These are phyloP conservation scores for Penicillium psychrosexuale DNA, from an alignment of 2,329 filamentous ascomycete genomes.

Conservation along the genomic window DNA sequence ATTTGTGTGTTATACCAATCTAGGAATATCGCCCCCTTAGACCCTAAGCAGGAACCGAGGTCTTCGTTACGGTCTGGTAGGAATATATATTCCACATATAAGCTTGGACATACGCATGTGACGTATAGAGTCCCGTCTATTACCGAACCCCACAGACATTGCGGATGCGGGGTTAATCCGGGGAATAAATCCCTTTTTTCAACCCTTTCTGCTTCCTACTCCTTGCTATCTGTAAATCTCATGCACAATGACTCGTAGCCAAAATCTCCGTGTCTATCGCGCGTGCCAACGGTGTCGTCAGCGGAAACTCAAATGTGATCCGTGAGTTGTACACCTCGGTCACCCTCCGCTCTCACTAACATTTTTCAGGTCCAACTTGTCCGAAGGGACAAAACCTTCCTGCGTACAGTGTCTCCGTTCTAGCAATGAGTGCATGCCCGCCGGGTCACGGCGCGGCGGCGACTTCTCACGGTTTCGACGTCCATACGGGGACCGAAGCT, in stretches of 20 bases:
- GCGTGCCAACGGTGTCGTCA: slow-evolving; percentile 11
- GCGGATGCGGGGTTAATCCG: no score
- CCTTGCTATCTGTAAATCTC: background rate
- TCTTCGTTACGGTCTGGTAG: no score
- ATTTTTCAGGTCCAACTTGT: background rate
- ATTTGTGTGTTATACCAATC: no score
- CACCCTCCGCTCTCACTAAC: background rate
- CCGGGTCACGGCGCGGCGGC: slow-evolving; percentile 9
- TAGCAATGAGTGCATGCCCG: slow-evolving; percentile 3
- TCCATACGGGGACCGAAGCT: background rate
- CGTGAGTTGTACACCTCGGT: background rate
- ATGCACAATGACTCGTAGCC: background rate
- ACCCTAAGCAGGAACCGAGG: no score
- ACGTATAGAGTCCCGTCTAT: background rate
- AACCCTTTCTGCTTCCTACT: no score
- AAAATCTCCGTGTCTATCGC: background rate
- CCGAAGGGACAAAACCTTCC: background rate
- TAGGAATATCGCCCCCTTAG: no score
- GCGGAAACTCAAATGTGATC: slow-evolving; percentile 16
- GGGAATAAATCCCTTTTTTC: no score
- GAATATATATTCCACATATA: no score
- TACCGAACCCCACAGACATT: background rate
- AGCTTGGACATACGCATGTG: no score
- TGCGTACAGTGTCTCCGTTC: slow-evolving; percentile 2
- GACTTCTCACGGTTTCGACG: slow-evolving; percentile 2